Conservation (phyloP, 768 basidiomycete genomes). For the Tricholoma saponaceum region DNA sequence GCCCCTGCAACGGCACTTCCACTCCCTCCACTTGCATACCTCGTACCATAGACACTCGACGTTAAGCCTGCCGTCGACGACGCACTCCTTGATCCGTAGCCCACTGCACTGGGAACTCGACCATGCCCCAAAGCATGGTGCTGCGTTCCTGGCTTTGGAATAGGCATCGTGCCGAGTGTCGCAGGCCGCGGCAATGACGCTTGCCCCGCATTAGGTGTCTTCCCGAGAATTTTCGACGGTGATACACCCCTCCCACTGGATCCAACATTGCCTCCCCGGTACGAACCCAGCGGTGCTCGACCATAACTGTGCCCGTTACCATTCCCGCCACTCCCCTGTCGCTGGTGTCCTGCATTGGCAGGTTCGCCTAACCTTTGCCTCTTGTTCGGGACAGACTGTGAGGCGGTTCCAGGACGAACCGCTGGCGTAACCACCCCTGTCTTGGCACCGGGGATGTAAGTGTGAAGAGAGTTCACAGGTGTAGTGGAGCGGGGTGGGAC, state of each 20-base stretch:
- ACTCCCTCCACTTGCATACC: constrained; percentile 15
- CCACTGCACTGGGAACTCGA: constrained; percentile 34
- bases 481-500: constrained; percentile 63
- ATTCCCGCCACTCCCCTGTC: constrained; percentile 16
- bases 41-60: constrained; percentile 23
- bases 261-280: constrained; percentile 34
- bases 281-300: constrained; percentile 37
- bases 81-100: constrained; percentile 17
- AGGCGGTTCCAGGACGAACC: constrained; percentile 47
- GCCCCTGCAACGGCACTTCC: constrained; percentile 21
- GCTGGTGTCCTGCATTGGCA: constrained; percentile 12
- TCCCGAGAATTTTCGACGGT: constrained; percentile 48
- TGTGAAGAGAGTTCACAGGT: constrained; percentile 36
- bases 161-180: constrained; percentile 36
- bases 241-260: constrained; percentile 33
- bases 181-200: constrained; percentile 36
- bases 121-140: constrained; percentile 58
- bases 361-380: constrained; percentile 53
- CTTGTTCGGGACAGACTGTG: constrained; percentile 57
- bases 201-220: constrained; percentile 26
- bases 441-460: constrained; percentile 35
- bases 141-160: constrained; percentile 46
- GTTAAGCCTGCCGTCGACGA: constrained; percentile 15
- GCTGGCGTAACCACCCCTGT: constrained; percentile 59
- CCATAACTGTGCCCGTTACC: constrained; percentile 16